Base-by-base conservation (phyloP, 805 yeast genomes). In the Candida argentea region DNA sequence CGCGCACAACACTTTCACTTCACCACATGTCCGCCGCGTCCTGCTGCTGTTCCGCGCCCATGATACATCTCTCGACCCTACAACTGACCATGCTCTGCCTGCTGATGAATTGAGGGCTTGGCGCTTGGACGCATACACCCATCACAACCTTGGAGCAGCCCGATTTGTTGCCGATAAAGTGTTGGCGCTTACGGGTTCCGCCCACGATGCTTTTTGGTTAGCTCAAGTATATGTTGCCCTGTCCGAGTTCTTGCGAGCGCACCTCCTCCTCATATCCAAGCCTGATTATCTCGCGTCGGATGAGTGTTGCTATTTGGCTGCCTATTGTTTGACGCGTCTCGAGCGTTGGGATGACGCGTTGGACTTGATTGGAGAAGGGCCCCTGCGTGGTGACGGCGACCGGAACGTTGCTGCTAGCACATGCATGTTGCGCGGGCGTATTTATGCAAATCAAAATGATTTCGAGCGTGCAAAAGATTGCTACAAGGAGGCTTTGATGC, bases 181-280 rank as follows among this genome's bases (percentile, higher is more conserved):
- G 5, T 65, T 84, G 23, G 71, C 86, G 1, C 57, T 91, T 35
- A 86, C 96, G 0, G 67, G 68, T 34, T 95, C 87, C 46, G 81
- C 95, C 9, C 83, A 79, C 44, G 97, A 89, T 49, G 95, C 95
- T 7, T 89, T 85, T 52, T 87, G 96, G 95, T 63, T 89, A 17
- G 95, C 95, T 0, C 95, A 89, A 56, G 94, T 82, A 4, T 76
- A 80, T 49, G 84, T 74, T 50, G 62, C 75, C 31, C 73, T 73
- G 31, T 89, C 89, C 7, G 73, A 81, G 45, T 86, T 73, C 51
- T 67, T 77, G 22, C 63, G 95, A 19, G 95, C 94, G 2, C 70
- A 85, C 29, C 76, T 76, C 37, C 52, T 87, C 23, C 61, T 89
- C 13, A 54, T 73, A 11, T 66, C 72, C 9, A 61, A 66, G 19